These are phyloP conservation scores for Craterostigma plantagineum DNA, from an alignment of 257 asterid genomes.

Conservation along the genomic window DNA sequence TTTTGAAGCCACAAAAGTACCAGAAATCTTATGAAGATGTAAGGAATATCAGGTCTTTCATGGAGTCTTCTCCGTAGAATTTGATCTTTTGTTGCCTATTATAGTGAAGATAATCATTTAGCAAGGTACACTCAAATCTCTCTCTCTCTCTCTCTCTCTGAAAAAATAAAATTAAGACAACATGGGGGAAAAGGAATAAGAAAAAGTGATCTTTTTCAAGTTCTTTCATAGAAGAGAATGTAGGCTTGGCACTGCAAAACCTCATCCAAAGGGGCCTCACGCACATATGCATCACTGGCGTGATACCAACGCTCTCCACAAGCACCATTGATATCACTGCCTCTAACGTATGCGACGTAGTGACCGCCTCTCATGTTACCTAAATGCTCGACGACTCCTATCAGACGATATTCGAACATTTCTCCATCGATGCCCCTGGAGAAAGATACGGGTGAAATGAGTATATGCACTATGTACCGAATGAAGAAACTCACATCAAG, in stretches of 20 bases:
- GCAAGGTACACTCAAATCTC: neutral
- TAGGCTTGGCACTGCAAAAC: constrained; percentile 63
- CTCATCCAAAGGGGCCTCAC: constrained; percentile 42
- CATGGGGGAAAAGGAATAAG: constrained; percentile 2
- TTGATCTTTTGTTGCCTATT: too few species aligned
- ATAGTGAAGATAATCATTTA: too few species aligned
- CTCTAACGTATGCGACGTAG: constrained; percentile 62
- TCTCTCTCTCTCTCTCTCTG: constrained; percentile 13
- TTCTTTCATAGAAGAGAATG: constrained; percentile 61
- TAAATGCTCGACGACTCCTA: constrained; percentile 72
- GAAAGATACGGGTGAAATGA: neutral
- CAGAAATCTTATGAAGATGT: constrained; percentile 27
- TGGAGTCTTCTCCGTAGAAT: constrained; percentile 29
- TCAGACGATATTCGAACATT: constrained; percentile 23
- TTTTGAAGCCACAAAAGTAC: constrained; percentile 41
- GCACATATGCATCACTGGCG: constrained; percentile 60
- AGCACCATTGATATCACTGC: constrained; percentile 18
- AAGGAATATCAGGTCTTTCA: constrained; percentile 25
- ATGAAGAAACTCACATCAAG: neutral
- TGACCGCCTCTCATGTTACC: constrained; percentile 91
- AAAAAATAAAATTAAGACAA: constrained; percentile 11
- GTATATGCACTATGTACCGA: neutral
- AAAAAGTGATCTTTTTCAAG: constrained; percentile 18
- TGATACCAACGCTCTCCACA: constrained; percentile 53
- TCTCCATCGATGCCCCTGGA: constrained; percentile 30